A percentile compares a stretch with the other conserved stretches of the same genome.
phyloP scores from a whole-genome alignment of 176 grass and related monocot species.

The Rhynchospora pubera region DNA sequence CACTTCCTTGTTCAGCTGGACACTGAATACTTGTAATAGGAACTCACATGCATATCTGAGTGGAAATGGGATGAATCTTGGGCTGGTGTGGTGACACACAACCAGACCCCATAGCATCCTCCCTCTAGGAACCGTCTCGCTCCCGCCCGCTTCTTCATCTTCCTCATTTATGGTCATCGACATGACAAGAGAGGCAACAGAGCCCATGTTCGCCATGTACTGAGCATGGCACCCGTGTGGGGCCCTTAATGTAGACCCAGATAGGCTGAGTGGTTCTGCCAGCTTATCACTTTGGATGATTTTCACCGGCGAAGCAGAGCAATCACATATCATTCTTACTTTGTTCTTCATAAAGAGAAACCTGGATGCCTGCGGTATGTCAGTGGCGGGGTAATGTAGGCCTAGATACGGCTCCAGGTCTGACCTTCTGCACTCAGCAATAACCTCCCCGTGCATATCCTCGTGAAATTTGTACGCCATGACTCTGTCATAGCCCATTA shows the following conservation, averaged over 20 bases:
- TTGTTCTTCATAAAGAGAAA: constrained; percentile 99
- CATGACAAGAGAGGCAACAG: constrained; percentile 83
- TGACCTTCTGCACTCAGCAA: constrained; percentile 74
- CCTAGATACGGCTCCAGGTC: constrained; percentile 90
- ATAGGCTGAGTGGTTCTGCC: constrained; percentile 53
- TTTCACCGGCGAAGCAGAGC: constrained; percentile 43
- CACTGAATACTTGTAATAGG: constrained; percentile 83
- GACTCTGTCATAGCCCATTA: constrained; percentile 83
- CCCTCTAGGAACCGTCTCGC: constrained; percentile 45
- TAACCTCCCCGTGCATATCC: constrained; percentile 92
- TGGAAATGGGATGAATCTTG: constrained; percentile 81
- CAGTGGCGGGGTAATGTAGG: constrained; percentile 90
- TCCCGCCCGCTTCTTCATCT: constrained; percentile 42
- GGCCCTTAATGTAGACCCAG: constrained; percentile 78
- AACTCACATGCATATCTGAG: constrained; percentile 96
- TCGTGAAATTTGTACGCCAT: constrained; percentile 98
- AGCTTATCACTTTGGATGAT: constrained; percentile 72
- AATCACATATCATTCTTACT: constrained; percentile 89
- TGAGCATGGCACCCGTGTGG: constrained; percentile 87
- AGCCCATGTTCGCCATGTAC: constrained; percentile 98
- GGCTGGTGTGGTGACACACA: constrained; percentile 81
- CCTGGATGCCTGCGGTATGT: constrained; percentile 81
- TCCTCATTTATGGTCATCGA: constrained; percentile 75
- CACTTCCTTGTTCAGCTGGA: constrained; percentile 90
- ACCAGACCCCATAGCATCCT: constrained; percentile 85